Conservation (phyloP, 768 basidiomycete genomes). For the Coprinopsis marcescibilis region DNA sequence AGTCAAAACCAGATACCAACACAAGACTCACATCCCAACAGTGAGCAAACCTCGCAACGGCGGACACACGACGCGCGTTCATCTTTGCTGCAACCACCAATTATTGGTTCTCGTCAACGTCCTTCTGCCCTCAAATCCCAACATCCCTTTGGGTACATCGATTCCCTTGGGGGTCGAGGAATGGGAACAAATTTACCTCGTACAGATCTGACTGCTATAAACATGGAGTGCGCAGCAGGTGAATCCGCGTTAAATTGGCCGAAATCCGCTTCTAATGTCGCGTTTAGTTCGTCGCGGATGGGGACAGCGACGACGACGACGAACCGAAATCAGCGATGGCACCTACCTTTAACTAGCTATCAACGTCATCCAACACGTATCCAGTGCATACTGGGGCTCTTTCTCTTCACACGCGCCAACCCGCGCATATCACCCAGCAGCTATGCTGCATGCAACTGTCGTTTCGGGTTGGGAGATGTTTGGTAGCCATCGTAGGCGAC, state of each 20-base stretch:
- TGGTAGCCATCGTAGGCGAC: too few relatives aligned
- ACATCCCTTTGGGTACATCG: conserved; percentile 7
- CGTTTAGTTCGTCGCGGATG: conserved; percentile 26
- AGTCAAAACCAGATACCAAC: too few relatives aligned
- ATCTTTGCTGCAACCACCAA: neutral
- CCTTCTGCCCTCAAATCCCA: neutral
- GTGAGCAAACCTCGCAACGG: conserved; percentile 1
- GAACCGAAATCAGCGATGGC: conserved; percentile 35
- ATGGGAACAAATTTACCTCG: conserved; percentile 86
- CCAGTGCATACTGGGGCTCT: conserved; percentile 24
- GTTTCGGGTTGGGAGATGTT: too few relatives aligned
- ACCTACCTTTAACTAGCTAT: conserved; percentile 33
- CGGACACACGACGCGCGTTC: conserved; percentile 1
- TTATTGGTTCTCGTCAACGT: neutral
- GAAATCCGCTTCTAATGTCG: conserved; percentile 7
- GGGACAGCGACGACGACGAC: conserved; percentile 15
- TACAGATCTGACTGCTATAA: conserved; percentile 57
- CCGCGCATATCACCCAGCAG: conserved; percentile 87
- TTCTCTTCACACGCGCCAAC: conserved; percentile 66
- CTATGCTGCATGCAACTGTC: conserved; percentile 94
- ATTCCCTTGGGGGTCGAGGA: conserved; percentile 73
- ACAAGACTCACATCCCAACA: neutral
- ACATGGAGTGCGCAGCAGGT: conserved; percentile 81
- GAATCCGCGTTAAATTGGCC: conserved; percentile 12
- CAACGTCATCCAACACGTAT: conserved; percentile 31